Percentiles rank a stretch among this genome's conserved stretches.
Evolutionary conservation across 2,329 filamentous ascomycete species (phyloP).

Genomic region (Endothia cerciana): DNA sequence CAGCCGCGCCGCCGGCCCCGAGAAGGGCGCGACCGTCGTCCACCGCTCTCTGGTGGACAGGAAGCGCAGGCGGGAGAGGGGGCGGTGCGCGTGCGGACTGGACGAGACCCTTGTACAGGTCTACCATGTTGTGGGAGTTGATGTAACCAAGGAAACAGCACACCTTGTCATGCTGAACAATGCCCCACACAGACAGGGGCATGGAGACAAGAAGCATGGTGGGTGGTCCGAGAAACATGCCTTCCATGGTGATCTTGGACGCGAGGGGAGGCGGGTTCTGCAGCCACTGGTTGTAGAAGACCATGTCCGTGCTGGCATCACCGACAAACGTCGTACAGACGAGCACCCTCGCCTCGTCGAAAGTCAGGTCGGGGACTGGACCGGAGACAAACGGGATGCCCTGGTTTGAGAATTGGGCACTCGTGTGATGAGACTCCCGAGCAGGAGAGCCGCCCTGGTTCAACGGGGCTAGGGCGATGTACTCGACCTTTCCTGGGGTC

Average conservation of each 20-base stretch:
- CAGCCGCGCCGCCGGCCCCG: conserved; percentile 53
- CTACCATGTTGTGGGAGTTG: conserved; percentile 69
- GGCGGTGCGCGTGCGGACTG: conserved; percentile 45
- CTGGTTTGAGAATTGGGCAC: conserved; percentile 38
- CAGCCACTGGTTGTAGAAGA: conserved; percentile 69
- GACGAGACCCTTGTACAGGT: conserved; percentile 64
- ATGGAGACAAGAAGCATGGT: conserved; percentile 70
- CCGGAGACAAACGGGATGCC: conserved; percentile 44
- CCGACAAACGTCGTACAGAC: conserved; percentile 70
- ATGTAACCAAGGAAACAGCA: conserved; percentile 69
- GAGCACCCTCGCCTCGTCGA: conserved; percentile 65
- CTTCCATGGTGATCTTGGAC: conserved; percentile 65
- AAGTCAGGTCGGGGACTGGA: conserved; percentile 58
- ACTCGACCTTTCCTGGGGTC: conserved; percentile 57
- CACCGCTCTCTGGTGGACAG: conserved; percentile 34
- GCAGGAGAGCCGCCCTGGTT: conserved; percentile 32
- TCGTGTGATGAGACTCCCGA: conserved; percentile 24
- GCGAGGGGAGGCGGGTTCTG: conserved; percentile 60
- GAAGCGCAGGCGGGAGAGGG: not conserved
- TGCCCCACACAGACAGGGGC: conserved; percentile 65
- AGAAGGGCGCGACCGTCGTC: conserved; percentile 62
- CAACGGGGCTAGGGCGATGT: conserved; percentile 56
- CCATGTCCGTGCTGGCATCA: conserved; percentile 68
- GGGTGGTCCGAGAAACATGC: conserved; percentile 69
- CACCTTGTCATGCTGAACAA: conserved; percentile 68